phyloP scores from a whole-genome alignment of 192 early-diverging fungal genomes.

The Funneliformis mosseae region DNA sequence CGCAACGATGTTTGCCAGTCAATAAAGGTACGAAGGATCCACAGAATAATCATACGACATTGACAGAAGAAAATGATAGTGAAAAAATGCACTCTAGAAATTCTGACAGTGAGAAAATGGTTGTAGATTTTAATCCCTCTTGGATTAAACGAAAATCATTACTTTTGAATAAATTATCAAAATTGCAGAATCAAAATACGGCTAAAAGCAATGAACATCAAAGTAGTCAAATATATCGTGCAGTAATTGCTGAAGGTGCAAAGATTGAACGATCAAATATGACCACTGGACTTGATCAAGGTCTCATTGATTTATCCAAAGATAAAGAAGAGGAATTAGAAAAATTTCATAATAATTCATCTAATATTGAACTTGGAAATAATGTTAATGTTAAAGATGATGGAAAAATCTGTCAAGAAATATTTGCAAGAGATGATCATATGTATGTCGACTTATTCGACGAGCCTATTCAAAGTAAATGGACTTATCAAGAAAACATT shows the following conservation, averaged over 20 bases:
- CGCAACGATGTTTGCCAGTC: background rate
- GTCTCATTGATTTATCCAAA: too few relatives aligned
- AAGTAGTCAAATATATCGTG: background rate
- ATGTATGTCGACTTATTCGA: background rate
- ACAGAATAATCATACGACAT: too few relatives aligned
- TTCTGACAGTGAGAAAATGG: background rate
- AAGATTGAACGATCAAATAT: background rate
- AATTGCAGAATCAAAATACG: background rate
- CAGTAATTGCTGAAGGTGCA: background rate
- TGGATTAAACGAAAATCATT: background rate
- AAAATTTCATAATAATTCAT: too few relatives aligned
- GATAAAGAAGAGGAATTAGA: too few relatives aligned
- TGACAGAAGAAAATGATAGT: background rate
- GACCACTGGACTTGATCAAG: background rate
- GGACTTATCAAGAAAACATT: background rate
- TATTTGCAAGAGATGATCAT: background rate
- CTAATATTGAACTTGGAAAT: background rate
- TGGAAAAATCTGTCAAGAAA: background rate
- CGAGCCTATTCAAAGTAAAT: background rate
- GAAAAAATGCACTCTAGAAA: background rate
- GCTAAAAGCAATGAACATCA: background rate
- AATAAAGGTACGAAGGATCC: background rate
- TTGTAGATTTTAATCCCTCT: background rate
- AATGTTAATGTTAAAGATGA: background rate
- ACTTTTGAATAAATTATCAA: background rate